Evolutionary conservation across 208 protist species (phyloP).

Genomic region (Acanthamoeba healyi): DNA sequence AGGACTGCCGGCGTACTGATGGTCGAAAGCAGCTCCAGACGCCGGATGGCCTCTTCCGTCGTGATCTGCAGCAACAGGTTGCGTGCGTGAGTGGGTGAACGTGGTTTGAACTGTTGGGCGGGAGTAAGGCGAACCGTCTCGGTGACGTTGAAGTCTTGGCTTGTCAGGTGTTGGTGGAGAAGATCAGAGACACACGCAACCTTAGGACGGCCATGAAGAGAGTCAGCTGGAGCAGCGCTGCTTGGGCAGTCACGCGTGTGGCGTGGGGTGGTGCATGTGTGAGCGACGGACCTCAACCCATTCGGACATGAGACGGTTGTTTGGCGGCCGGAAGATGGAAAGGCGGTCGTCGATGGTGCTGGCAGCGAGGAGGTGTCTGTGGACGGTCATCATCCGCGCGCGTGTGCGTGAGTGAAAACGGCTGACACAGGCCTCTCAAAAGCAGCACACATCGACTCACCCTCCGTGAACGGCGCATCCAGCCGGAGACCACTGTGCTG

Average conservation of each 20-base stretch:
- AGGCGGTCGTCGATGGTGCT: constrained; percentile 18
- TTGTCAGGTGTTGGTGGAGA: background rate
- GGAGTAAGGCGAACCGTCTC: background rate
- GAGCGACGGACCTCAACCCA: constrained; percentile 36
- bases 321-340: background rate
- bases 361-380: constrained; percentile 15
- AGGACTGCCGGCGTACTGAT: too few species aligned
- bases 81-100: too few species aligned
- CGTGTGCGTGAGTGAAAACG: background rate
- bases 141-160: background rate
- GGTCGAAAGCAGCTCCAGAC: constrained; percentile 28
- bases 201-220: background rate
- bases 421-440: too few species aligned
- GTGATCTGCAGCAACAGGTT: background rate
- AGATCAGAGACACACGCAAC: background rate
- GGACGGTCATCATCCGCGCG: too few species aligned
- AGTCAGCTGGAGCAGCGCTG: background rate
- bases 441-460: background rate
- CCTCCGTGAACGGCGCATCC: constrained; percentile 45
- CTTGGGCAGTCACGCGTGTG: too few species aligned
- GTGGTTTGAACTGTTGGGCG: background rate
- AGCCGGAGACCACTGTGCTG: constrained; percentile 9
- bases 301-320: constrained; percentile 11
- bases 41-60: background rate
- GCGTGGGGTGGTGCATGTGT: too few species aligned